Evolutionary conservation across 108 stramenopile species (phyloP).

Genomic region (Stephanodiscus minutulus): DNA sequence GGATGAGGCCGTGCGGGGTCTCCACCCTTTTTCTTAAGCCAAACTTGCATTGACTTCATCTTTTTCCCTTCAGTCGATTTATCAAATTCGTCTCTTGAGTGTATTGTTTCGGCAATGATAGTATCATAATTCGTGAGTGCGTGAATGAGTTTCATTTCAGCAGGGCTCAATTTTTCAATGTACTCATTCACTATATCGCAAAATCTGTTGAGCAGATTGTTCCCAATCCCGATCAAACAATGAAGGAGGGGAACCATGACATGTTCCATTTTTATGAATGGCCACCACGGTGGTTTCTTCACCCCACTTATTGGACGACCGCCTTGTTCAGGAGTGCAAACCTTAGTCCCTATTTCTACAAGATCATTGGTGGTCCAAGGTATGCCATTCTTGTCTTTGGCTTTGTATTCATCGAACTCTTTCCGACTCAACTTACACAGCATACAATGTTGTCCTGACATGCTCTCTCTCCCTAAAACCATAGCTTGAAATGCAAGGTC

Average conservation of each 20-base stretch:
- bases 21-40: not conserved
- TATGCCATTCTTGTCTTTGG: too few relatives aligned
- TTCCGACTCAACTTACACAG: too few relatives aligned
- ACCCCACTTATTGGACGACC: conserved; percentile 3
- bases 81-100: not conserved
- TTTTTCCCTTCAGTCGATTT: not conserved
- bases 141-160: too few relatives aligned
- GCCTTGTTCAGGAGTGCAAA: too few relatives aligned
- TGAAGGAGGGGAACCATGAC: conserved; percentile 16
- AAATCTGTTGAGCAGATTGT: conserved; percentile 7
- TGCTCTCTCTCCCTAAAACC: too few relatives aligned
- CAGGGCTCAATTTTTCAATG: conserved; percentile 14
- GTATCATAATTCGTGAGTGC: too few relatives aligned
- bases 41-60: not conserved
- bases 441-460: too few relatives aligned
- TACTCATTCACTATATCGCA: conserved; percentile 4
- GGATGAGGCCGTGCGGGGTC: not conserved
- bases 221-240: conserved; percentile 11
- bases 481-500: too few relatives aligned
- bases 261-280: conserved; percentile 9
- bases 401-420: too few relatives aligned
- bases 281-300: conserved; percentile 18
- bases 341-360: too few relatives aligned
- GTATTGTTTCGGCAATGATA: not conserved
- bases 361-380: too few relatives aligned